These are phyloP conservation scores for Gossypium stocksii DNA, from an alignment of 345 rosid species.

Conservation along the genomic window DNA sequence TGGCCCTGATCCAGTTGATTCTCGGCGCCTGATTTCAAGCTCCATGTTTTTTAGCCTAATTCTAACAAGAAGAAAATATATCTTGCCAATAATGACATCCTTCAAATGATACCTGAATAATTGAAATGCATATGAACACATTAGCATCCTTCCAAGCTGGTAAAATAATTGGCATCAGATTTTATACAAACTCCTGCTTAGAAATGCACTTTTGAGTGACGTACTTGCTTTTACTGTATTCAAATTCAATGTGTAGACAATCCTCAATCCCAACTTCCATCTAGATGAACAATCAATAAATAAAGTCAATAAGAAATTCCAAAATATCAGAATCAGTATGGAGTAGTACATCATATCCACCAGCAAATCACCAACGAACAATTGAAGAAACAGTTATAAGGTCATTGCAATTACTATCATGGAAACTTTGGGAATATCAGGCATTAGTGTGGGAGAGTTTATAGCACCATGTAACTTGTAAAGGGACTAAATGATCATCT, in stretches of 20 bases:
- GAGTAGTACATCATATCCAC: not conserved
- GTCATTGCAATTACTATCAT: not conserved
- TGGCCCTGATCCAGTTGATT: constrained; percentile 62
- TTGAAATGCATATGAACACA: not conserved
- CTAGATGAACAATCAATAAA: constrained; percentile 14
- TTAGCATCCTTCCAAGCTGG: not conserved
- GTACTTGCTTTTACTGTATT: constrained; percentile 66
- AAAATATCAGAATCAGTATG: not conserved
- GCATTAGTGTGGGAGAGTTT: not conserved
- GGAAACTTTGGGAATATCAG: not conserved
- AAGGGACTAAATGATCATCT: not conserved
- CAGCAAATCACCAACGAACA: not conserved
- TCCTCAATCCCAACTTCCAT: constrained; percentile 71
- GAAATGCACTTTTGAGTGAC: constrained; percentile 13
- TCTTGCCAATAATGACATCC: constrained; percentile 58
- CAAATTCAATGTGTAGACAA: constrained; percentile 62
- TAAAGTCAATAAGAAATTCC: not conserved
- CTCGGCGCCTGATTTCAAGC: constrained; percentile 64
- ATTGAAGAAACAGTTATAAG: not conserved
- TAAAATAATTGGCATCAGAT: not conserved
- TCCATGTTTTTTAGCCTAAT: constrained; percentile 66
- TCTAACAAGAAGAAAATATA: constrained; percentile 57
- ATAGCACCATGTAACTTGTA: not conserved
- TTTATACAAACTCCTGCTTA: not conserved
- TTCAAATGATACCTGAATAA: constrained; percentile 53